Evolutionary conservation across 768 basidiomycete species (phyloP).

Genomic region (Leccinum boreale): DNA sequence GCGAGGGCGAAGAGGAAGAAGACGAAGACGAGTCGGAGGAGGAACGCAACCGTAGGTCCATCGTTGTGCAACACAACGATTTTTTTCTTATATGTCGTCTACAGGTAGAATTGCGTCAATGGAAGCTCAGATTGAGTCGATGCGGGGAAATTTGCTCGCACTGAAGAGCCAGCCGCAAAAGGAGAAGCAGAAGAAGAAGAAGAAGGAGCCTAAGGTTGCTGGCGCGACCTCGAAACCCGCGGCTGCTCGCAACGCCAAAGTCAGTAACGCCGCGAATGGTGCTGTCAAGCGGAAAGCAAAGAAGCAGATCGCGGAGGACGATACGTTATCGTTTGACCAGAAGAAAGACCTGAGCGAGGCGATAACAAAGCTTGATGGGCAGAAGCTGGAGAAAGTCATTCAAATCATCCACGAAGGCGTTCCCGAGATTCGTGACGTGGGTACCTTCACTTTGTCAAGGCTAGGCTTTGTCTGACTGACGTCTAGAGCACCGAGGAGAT

Average conservation of each 20-base stretch:
- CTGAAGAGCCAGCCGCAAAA: conserved; percentile 56
- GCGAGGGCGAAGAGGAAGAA: conserved; percentile 63
- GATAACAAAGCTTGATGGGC: conserved; percentile 80
- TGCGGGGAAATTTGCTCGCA: conserved; percentile 65
- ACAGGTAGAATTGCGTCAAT: conserved; percentile 71
- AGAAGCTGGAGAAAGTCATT: conserved; percentile 85
- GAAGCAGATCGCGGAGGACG: conserved; percentile 70
- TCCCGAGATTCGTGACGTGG: conserved; percentile 89
- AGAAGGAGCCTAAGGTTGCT: conserved; percentile 55
- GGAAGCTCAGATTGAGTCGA: conserved; percentile 78
- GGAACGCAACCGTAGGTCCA: conserved; percentile 59
- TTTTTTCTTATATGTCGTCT: conserved; percentile 10
- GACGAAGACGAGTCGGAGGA: conserved; percentile 64
- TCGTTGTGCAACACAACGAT: neutral
- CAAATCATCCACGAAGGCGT: conserved; percentile 93
- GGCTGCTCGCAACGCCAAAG: conserved; percentile 47
- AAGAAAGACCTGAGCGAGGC: conserved; percentile 98
- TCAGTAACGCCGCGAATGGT: conserved; percentile 34
- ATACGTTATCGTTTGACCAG: conserved; percentile 89
- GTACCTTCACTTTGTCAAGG: conserved; percentile 32
- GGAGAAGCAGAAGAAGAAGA: conserved; percentile 65
- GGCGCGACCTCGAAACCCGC: conserved; percentile 63
- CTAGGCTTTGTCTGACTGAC: conserved; percentile 10
- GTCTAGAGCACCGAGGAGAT: conserved; percentile 92
- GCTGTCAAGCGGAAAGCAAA: conserved; percentile 59